Conservation (phyloP, 2,329 filamentous ascomycete genomes). For the Beauveria bassiana region DNA sequence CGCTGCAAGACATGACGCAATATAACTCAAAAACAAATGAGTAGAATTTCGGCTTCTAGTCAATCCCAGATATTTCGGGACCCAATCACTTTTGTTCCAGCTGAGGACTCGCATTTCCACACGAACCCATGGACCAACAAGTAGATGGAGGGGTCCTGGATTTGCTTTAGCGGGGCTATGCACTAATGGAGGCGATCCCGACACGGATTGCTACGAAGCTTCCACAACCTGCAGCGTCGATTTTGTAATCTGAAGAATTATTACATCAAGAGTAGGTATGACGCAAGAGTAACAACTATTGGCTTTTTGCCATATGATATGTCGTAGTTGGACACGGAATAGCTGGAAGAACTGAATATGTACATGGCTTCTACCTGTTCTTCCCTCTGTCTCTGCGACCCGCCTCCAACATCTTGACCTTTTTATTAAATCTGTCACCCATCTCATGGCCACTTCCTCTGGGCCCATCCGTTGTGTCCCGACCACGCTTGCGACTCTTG, state of each 20-base stretch:
- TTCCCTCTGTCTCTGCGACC: constrained; percentile 39
- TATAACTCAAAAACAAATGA: too few species aligned
- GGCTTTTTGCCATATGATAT: neutral
- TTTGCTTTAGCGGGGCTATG: constrained; percentile 1
- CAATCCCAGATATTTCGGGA: neutral
- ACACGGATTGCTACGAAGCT: neutral
- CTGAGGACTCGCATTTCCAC: too few species aligned
- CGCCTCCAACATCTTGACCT: constrained; percentile 47
- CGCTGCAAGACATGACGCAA: neutral
- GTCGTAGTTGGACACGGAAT: neutral
- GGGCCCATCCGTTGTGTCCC: constrained; percentile 61
- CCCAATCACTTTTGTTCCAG: too few species aligned
- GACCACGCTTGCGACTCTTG: constrained; percentile 75
- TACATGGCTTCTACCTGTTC: constrained; percentile 24
- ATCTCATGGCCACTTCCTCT: constrained; percentile 58
- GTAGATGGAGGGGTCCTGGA: neutral
- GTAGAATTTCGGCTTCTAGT: neutral
- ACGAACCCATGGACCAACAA: neutral
- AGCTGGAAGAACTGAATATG: neutral
- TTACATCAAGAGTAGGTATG: neutral
- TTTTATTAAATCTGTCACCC: constrained; percentile 69
- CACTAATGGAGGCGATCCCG: neutral
- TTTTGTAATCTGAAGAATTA: neutral
- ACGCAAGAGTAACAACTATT: neutral
- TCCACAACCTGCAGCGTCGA: constrained; percentile 10